Evolutionary conservation across 2,329 filamentous ascomycete genomes (phyloP).

Genomic region (Pseudocercospora macadamiae): DNA sequence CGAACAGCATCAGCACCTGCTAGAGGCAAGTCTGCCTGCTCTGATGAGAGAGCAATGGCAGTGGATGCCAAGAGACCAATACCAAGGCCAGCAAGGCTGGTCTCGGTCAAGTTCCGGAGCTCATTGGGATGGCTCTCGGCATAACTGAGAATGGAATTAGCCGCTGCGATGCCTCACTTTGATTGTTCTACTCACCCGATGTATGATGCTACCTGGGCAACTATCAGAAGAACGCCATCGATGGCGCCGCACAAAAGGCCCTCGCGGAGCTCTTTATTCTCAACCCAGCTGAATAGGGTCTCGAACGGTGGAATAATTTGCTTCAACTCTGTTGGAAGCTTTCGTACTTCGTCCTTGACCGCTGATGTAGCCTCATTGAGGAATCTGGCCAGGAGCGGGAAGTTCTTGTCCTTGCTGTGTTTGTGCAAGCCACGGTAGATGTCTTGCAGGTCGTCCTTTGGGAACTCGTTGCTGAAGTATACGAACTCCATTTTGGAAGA

Average conservation of each 20-base stretch:
- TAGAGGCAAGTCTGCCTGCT: conserved; percentile 44
- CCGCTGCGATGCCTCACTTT: background rate
- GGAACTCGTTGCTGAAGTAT: conserved; percentile 56
- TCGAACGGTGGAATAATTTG: conserved; percentile 44
- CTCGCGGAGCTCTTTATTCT: conserved; percentile 42
- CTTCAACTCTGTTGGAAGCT: conserved; percentile 36
- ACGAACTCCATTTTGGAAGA: conserved; percentile 30
- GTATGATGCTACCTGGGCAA: conserved; percentile 46
- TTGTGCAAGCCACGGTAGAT: conserved; percentile 46
- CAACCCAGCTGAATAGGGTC: conserved; percentile 41
- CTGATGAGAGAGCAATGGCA: conserved; percentile 47
- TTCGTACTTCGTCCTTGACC: conserved; percentile 45
- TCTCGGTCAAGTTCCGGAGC: conserved; percentile 27
- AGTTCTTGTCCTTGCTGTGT: conserved; percentile 45
- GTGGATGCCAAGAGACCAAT: conserved; percentile 50
- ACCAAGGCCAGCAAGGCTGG: conserved; percentile 47
- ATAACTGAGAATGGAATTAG: conserved; percentile 26
- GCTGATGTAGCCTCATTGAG: conserved; percentile 45
- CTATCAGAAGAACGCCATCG: conserved; percentile 49
- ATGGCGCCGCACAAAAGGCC: conserved; percentile 49
- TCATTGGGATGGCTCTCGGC: conserved; percentile 32
- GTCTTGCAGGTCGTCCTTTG: conserved; percentile 47
- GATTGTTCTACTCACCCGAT: conserved; percentile 47
- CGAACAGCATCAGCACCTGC: conserved; percentile 49
- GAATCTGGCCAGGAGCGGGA: conserved; percentile 46